Percentiles rank a stretch among this genome's conserved stretches.
These are phyloP conservation scores for Castanospermum australe DNA, from an alignment of 306 rosid species.

Conservation along the genomic window DNA sequence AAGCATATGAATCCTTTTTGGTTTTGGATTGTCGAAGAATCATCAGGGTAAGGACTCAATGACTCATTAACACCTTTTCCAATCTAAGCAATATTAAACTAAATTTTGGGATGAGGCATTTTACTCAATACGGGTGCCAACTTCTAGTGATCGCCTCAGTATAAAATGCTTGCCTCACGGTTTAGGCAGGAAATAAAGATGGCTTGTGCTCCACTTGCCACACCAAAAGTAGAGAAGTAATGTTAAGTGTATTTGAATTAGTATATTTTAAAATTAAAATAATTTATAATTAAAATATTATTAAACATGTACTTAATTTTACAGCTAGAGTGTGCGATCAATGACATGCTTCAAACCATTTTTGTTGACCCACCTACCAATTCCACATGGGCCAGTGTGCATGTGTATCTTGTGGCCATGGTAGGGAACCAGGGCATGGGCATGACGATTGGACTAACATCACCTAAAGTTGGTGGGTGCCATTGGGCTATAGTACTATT, in stretches of 20 bases:
- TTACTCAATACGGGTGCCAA: not conserved
- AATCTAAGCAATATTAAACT: conserved; percentile 22
- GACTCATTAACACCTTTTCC: not conserved
- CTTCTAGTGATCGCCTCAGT: not conserved
- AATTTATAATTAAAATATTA: no score
- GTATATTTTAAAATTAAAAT: no score
- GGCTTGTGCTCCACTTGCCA: not conserved
- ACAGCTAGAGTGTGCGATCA: not conserved
- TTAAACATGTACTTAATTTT: no score
- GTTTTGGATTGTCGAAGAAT: conserved; percentile 16
- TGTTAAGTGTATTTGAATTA: no score
- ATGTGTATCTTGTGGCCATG: not conserved
- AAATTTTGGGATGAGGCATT: not conserved
- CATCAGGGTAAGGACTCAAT: not conserved
- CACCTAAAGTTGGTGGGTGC: conserved; percentile 2
- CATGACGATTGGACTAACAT: not conserved
- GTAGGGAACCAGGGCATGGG: not conserved
- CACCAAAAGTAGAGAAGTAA: not conserved
- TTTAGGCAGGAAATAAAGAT: not conserved
- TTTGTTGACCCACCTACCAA: not conserved
- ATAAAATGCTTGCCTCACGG: not conserved
- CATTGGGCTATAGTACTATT: not conserved
- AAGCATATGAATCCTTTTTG: not conserved
- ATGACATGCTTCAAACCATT: not conserved
- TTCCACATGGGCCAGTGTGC: not conserved